Conservation (phyloP, 2,329 filamentous ascomycete species). For the Botrytis tulipae region DNA sequence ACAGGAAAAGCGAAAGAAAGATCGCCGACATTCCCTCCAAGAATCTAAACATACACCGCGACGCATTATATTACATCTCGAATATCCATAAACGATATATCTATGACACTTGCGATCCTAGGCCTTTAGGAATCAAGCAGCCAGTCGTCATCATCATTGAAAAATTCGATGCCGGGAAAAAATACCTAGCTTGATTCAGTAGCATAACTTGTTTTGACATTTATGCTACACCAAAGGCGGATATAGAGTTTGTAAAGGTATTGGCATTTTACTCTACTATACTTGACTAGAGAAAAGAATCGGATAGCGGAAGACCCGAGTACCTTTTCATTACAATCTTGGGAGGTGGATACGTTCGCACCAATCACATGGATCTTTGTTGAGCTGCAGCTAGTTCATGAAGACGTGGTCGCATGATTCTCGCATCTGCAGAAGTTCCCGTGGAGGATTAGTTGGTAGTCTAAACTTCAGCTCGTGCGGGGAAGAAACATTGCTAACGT, state of each 20-base stretch:
- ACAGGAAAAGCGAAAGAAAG: not conserved
- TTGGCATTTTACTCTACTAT: not conserved
- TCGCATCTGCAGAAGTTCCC: not conserved
- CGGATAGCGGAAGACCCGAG: not conserved
- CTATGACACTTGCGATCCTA: not conserved
- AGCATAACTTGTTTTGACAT: not conserved
- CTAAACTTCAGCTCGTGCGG: not conserved
- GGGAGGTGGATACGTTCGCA: not conserved
- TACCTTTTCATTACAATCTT: not conserved
- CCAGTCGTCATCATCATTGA: not conserved
- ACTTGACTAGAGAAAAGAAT: not conserved
- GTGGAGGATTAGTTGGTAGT: not conserved
- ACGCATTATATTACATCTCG: not conserved
- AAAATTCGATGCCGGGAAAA: not conserved
- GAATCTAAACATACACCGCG: not conserved
- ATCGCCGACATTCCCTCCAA: not conserved
- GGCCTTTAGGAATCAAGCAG: too few species aligned
- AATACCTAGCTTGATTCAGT: not conserved
- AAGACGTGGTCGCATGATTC: not conserved
- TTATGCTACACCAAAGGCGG: not conserved
- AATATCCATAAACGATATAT: not conserved
- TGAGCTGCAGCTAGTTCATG: not conserved
- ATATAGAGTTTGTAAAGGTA: not conserved
- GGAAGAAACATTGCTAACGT: not conserved
- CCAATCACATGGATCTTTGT: not conserved